A percentile compares a stretch with the other conserved stretches of the same genome.
These are phyloP conservation scores for Immersiporthe knoxdaviesiana DNA, from an alignment of 2,329 filamentous ascomycete species.

Conservation along the genomic window DNA sequence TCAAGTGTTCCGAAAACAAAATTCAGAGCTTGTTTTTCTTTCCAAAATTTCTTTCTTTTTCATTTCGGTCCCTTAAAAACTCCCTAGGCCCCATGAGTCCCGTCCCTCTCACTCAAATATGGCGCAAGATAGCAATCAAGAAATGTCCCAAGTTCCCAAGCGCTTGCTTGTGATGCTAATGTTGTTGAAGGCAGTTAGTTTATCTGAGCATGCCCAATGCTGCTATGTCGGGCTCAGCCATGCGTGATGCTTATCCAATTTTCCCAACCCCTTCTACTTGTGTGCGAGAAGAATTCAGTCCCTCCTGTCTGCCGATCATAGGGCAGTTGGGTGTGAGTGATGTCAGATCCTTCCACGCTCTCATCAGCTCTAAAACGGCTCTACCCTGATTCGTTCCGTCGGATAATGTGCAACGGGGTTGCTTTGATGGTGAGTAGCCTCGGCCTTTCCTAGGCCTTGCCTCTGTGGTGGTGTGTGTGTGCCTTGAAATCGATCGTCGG, in stretches of 20 bases:
- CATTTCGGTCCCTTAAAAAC: conserved; percentile 11
- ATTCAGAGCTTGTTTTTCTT: too few relatives aligned
- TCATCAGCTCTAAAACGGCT: not conserved
- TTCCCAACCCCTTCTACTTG: not conserved
- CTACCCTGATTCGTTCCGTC: not conserved
- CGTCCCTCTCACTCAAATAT: not conserved
- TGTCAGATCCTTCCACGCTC: not conserved
- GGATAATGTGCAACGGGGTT: not conserved
- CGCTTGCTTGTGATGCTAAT: conserved; percentile 1
- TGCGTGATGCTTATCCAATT: not conserved
- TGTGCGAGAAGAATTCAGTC: not conserved
- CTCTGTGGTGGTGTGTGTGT: not conserved
- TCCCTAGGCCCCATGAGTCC: conserved; percentile 14
- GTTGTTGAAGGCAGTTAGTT: not conserved
- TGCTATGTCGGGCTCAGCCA: not conserved
- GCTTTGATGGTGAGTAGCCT: not conserved
- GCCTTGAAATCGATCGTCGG: not conserved
- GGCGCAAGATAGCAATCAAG: not conserved
- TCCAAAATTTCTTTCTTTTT: not conserved
- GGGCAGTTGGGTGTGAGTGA: not conserved
- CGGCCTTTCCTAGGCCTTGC: not conserved
- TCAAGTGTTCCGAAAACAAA: not conserved
- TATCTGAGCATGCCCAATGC: not conserved
- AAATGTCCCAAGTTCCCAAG: not conserved
- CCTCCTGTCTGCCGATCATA: not conserved